Percentiles rank a stretch among this genome's conserved stretches.
Conservation (phyloP, 352 stramenopile species). For the Poterioochromonas sp. region DNA sequence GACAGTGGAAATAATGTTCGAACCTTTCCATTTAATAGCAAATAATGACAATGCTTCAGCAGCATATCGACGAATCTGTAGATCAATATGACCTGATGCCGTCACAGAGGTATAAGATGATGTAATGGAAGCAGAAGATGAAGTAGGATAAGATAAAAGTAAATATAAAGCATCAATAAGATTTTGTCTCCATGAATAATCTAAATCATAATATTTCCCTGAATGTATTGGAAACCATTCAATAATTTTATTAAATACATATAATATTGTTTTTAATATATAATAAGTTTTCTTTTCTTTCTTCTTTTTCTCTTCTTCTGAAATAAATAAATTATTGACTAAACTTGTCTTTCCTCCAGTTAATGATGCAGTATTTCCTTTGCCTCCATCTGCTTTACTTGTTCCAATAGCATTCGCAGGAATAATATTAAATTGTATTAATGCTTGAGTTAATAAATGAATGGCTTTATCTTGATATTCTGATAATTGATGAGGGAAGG, state of each 20-base stretch:
- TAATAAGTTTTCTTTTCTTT: neutral
- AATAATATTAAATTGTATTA: neutral
- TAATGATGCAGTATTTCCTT: neutral
- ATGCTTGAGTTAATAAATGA: conserved; percentile 11
- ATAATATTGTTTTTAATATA: neutral
- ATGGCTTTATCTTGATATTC: conserved; percentile 33
- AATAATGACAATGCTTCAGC: neutral
- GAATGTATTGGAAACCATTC: neutral
- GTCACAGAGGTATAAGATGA: neutral
- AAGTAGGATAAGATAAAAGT: neutral
- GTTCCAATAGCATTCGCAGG: neutral
- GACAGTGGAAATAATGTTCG: neutral
- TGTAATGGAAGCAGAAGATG: neutral
- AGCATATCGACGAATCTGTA: neutral
- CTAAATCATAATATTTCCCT: neutral
- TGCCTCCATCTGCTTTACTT: neutral
- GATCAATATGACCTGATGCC: neutral
- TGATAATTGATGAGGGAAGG: conserved; percentile 1
- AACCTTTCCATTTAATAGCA: neutral
- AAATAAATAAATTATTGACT: neutral
- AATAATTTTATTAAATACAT: neutral
- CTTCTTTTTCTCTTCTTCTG: conserved; percentile 4
- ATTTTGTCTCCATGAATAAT: neutral
- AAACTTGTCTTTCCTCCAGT: neutral
- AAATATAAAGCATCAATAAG: neutral